Base-by-base conservation (phyloP, 257 asterid species). In the Solanum neorickii region DNA sequence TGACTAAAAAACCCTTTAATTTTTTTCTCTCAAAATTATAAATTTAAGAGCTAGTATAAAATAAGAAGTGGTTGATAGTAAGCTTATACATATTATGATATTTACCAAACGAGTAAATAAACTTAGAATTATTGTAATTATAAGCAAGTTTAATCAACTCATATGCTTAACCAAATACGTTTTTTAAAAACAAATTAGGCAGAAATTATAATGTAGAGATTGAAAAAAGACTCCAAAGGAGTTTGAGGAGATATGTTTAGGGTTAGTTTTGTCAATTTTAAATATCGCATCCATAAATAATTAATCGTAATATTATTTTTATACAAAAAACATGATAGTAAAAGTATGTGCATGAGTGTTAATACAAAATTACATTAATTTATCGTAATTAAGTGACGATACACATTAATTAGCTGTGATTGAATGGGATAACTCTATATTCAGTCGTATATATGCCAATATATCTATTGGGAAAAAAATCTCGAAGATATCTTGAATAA, bases 161-260 rank as follows among this genome's bases (percentile, higher is more conserved):
- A 44, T 4, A 44, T 12, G 69, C 31, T 62, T 23, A 62, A n/a
- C 31, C 14, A 11, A 62, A 62, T 2, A 5, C 7, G 7, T 0
- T 62, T 0, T 0, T 4, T 11, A 4, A 1, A 62, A n/a, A n/a
- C 3, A n/a, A 10, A 62, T 11, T n/a, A 62, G 70, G 1, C 16
- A n/a, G 16, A 65, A 65, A 65, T 11, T 12, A 5, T n/a, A n/a
- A 65, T n/a, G 72, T 65, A n/a, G 3, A 31, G 1, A n/a, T 65
- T 46, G 52, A 65, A 37, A n/a, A 25, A 65, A 9, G 27, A 20
- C 27, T 11, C 31, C 3, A 11, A 11, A 4, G 6, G 69, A 60
- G 13, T 62, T 62, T 62, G 29, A 23, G 33, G 33, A 65, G 72
- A 65, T 65, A 5, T n/a, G 72, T 65, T 33, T 0, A 65, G 31